Evolutionary conservation across 2,329 filamentous ascomycete genomes (phyloP).

Genomic region (Fusarium sp.): DNA sequence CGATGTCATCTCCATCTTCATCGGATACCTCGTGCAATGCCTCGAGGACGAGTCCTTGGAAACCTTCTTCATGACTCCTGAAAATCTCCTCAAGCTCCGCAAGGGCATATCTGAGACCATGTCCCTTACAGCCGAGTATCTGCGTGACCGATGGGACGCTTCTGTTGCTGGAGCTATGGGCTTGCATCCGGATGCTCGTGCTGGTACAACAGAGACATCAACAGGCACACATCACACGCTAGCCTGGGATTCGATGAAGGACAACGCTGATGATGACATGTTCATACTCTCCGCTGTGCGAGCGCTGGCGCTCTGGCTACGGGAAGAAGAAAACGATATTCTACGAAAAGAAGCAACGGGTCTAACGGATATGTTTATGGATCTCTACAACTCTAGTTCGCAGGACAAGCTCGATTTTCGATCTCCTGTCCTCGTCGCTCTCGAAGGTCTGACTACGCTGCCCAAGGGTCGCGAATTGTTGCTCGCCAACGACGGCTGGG

Average conservation of each 20-base stretch:
- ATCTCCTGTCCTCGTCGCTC: constrained; percentile 69
- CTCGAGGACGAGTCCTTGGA: constrained; percentile 64
- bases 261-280: constrained; percentile 67
- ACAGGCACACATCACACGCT: constrained; percentile 64
- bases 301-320: constrained; percentile 75
- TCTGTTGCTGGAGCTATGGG: constrained; percentile 74
- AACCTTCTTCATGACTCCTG: constrained; percentile 66
- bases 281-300: constrained; percentile 72
- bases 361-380: constrained; percentile 74
- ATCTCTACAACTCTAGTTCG: constrained; percentile 67
- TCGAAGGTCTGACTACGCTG: constrained; percentile 70
- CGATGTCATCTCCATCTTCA: constrained; percentile 73
- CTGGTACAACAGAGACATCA: constrained; percentile 59
- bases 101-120: constrained; percentile 74
- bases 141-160: constrained; percentile 79
- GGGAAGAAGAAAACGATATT: constrained; percentile 75
- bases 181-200: constrained; percentile 70
- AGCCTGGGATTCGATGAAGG: constrained; percentile 71
- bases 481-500: constrained; percentile 68
- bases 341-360: constrained; percentile 71
- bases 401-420: constrained; percentile 66
- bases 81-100: constrained; percentile 73
- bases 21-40: constrained; percentile 69
- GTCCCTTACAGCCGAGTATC: constrained; percentile 74
- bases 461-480: constrained; percentile 65